Base-by-base conservation (phyloP, 164 flowering plant species). In the Taxillus chinensis region DNA sequence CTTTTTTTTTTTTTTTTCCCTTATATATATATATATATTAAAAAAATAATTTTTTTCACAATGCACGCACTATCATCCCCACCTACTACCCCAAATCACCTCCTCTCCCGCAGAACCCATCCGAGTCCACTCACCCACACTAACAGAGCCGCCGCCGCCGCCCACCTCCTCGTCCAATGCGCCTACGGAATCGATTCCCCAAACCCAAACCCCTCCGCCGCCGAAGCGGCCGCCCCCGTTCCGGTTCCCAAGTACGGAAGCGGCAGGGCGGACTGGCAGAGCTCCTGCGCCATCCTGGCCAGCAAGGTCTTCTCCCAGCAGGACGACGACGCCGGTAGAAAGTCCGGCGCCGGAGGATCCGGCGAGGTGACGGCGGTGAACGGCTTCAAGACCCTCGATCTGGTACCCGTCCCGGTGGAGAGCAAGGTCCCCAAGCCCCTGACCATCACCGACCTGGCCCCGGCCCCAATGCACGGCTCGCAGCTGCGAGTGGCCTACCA, bases 401-500 rank as follows among this genome's bases (percentile, higher is more conserved):
- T 89, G 16, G 92, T 89, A 38, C 90, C 92, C 0, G 52, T 83
- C 51, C 75, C 68, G 27, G 27, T 27, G 27, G 27, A 27, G 27
- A 27, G 27, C 10, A 72, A 69, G 3, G 74, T 68, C 11, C 88
- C 88, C 3, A 80, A 82, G 68, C 80, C 96, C 38, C 74, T 91
- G 15, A 73, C 87, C 12, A 83, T 82, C 43, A 49, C 83, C 4
- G 96, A 91, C 68, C 78, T 91, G 10, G 80, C 90, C 0, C 95
- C 95, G 14, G 87, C 90, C 6, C 98, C 96, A 62, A 80, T 82
- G 85, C 98, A 91, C 71, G 98, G 98, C 27, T 71, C 89, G 4
- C 72, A 72, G 67, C 83, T 90, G 9, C 86, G 97, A 9, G 97
- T 90, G 41, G 97, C 97, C 0, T 90, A 90, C 73, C 97, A 88